Conservation (phyloP, 495 filamentous ascomycete genomes). For the Parmelia sp. region DNA sequence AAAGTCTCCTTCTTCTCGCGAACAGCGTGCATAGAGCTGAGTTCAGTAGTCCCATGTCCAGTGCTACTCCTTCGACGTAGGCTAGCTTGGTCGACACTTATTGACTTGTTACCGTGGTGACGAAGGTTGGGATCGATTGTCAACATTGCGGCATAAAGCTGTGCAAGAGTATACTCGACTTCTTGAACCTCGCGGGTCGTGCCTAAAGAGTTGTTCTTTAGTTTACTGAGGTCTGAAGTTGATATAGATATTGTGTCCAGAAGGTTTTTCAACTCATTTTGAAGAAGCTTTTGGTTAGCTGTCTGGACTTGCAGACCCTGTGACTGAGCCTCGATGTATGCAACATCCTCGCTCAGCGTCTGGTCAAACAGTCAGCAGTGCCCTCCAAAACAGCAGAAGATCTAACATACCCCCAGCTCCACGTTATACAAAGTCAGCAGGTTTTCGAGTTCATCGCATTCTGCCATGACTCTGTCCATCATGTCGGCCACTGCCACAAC, state of each 20-base stretch:
- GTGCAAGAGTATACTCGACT: constrained; percentile 70
- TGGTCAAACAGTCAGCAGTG: constrained; percentile 42
- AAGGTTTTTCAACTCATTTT: constrained; percentile 74
- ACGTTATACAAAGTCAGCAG: constrained; percentile 89
- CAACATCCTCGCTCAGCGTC: constrained; percentile 91
- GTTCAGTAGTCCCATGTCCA: constrained; percentile 66
- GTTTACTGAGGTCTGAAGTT: constrained; percentile 59
- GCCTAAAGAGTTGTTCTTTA: constrained; percentile 69
- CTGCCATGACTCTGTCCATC: constrained; percentile 79
- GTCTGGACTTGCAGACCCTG: constrained; percentile 95
- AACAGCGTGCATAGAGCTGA: constrained; percentile 86
- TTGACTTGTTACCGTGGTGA: constrained; percentile 39
- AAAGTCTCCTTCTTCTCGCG: constrained; percentile 91
- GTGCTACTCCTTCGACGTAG: constrained; percentile 48
- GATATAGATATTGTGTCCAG: constrained; percentile 85
- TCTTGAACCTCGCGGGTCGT: constrained; percentile 61
- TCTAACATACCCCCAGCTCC: constrained; percentile 72
- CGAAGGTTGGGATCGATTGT: constrained; percentile 81
- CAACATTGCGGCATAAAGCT: constrained; percentile 86
- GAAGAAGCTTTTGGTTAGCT: constrained; percentile 91
- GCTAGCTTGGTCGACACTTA: constrained; percentile 40
- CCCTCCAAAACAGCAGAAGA: neutral
- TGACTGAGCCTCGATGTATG: constrained; percentile 93
- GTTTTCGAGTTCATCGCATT: constrained; percentile 94
- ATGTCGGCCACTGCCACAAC: constrained; percentile 74